Evolutionary conservation across 805 yeast species (phyloP).

Genomic region (Candida tallmaniae): DNA sequence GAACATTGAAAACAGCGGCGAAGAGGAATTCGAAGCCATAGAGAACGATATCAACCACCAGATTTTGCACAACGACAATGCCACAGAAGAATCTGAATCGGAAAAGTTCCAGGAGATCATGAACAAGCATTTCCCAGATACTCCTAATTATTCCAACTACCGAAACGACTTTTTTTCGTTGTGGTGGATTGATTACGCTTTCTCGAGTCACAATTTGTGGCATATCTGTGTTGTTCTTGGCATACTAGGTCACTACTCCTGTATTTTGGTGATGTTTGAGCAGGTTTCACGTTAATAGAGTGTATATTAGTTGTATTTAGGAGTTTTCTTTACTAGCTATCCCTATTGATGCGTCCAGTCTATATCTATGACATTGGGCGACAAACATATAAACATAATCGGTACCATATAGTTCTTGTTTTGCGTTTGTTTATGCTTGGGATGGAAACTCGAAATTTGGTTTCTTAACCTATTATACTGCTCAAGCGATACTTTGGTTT

Average conservation of each 20-base stretch:
- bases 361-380: conserved; percentile 1
- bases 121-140: conserved; percentile 32
- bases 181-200: conserved; percentile 81
- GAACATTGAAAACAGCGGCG: conserved; percentile 33
- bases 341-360: conserved; percentile 1
- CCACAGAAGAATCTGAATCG: conserved; percentile 10
- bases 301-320: too few species aligned
- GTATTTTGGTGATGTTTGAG: conserved; percentile 67
- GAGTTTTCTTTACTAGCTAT: too few species aligned
- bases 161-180: conserved; percentile 45
- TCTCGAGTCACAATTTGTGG: conserved; percentile 89
- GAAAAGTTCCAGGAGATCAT: conserved; percentile 26
- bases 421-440: conserved; percentile 2
- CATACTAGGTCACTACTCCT: conserved; percentile 81
- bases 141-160: conserved; percentile 31
- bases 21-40: conserved; percentile 32
- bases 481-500: conserved; percentile 5
- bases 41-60: conserved; percentile 13
- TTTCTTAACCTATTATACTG: conserved; percentile 12
- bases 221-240: conserved; percentile 88
- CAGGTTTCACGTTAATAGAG: neutral
- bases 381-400: conserved; percentile 10
- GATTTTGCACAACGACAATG: conserved; percentile 8
- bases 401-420: conserved; percentile 7
- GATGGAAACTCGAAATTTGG: conserved; percentile 8